These are phyloP conservation scores for Xylaria multiplex DNA, from an alignment of 2,329 filamentous ascomycete species.

Conservation along the genomic window DNA sequence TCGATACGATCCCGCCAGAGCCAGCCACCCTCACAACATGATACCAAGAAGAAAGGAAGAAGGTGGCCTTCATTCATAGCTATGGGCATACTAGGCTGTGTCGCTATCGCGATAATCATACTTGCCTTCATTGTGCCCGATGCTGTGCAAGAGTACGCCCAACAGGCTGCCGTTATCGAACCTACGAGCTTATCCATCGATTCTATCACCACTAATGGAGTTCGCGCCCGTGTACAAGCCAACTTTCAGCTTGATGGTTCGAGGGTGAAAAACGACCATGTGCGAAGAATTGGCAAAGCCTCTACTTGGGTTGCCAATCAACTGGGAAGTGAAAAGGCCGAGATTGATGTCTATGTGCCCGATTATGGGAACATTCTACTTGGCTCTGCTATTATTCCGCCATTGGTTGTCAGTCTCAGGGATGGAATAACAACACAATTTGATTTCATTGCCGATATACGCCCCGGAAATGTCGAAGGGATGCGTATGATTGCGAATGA, in stretches of 20 bases:
- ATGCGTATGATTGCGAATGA: slow-evolving; percentile 85
- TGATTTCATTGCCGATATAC: slow-evolving; percentile 80
- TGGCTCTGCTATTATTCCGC: slow-evolving; percentile 80
- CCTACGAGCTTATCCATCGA: slow-evolving; percentile 87
- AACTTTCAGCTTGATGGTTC: slow-evolving; percentile 83
- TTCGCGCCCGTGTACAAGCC: slow-evolving; percentile 82
- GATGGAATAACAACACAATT: slow-evolving; percentile 81
- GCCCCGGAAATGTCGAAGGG: slow-evolving; percentile 78
- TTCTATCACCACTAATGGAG: slow-evolving; percentile 80
- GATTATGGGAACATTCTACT: slow-evolving; percentile 82
- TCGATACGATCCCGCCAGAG: slow-evolving; percentile 48
- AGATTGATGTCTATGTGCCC: slow-evolving; percentile 81
- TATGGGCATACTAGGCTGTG: slow-evolving; percentile 70
- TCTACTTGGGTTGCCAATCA: slow-evolving; percentile 83
- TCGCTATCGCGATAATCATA: slow-evolving; percentile 75
- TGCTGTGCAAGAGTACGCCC: slow-evolving; percentile 84
- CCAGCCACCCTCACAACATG: slow-evolving; percentile 40
- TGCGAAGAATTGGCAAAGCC: slow-evolving; percentile 79
- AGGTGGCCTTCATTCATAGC: slow-evolving; percentile 85
- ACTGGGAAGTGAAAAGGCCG: slow-evolving; percentile 77
- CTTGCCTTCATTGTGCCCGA: slow-evolving; percentile 84
- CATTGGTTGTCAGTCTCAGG: slow-evolving; percentile 77
- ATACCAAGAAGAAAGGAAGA: slow-evolving; percentile 54
- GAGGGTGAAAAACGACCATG: slow-evolving; percentile 74
- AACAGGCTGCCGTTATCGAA: slow-evolving; percentile 82